Percentiles rank a stretch among this genome's conserved stretches.
phyloP scores from a whole-genome alignment of 257 asterid species.

The Craterostigma plantagineum region DNA sequence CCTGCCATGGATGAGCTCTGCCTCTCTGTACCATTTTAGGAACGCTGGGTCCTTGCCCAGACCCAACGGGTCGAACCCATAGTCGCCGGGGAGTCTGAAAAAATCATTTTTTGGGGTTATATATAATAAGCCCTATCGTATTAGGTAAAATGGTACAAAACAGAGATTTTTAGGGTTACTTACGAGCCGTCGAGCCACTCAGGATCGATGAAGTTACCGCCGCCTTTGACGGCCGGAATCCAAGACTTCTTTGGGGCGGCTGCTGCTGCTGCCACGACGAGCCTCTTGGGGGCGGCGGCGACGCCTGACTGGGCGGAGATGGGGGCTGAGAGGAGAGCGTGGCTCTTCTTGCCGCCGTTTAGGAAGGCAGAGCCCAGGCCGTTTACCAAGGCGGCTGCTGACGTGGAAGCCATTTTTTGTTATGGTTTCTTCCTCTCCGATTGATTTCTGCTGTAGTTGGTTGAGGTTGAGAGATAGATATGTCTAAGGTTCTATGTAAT shows the following conservation, averaged over 20 bases:
- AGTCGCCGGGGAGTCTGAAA: conserved; percentile 85
- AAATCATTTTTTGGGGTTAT: neutral
- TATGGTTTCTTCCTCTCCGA: neutral
- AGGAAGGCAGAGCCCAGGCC: conserved; percentile 70
- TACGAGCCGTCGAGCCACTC: conserved; percentile 99
- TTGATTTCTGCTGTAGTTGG: neutral
- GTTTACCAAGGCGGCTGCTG: conserved; percentile 56
- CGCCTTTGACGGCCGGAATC: conserved; percentile 65
- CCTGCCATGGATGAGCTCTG: conserved; percentile 93
- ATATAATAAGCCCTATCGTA: neutral
- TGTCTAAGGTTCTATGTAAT: no score
- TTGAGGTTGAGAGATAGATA: no score
- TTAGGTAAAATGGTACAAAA: neutral
- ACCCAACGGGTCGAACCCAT: conserved; percentile 87
- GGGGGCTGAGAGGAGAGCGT: conserved; percentile 30
- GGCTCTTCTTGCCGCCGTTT: conserved; percentile 60
- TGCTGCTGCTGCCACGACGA: conserved; percentile 47
- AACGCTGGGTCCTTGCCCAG: conserved; percentile 91
- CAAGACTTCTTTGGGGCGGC: conserved; percentile 74
- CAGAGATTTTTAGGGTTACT: conserved; percentile 9
- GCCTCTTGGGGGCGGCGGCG: conserved; percentile 29
- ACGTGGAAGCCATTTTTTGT: conserved; percentile 61
- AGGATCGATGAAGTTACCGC: conserved; percentile 61
- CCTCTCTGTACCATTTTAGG: conserved; percentile 97
- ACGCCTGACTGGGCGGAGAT: conserved; percentile 22